Conservation (phyloP, 768 basidiomycete species). For the Phaeotremella skinneri region DNA sequence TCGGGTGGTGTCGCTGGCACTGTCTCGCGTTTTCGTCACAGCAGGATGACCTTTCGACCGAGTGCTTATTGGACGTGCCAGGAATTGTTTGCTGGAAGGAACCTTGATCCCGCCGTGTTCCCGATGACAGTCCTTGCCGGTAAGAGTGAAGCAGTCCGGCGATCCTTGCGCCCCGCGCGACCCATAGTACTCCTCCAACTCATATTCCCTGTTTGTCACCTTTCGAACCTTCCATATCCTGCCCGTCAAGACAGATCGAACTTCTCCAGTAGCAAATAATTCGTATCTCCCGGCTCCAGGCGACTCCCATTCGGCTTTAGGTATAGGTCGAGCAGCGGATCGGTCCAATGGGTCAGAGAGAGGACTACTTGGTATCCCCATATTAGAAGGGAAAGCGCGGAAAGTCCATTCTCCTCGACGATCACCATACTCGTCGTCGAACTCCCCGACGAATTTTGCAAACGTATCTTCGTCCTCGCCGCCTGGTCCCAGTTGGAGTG, state of each 20-base stretch:
- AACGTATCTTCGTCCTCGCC: constrained; percentile 52
- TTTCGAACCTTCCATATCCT: constrained; percentile 36
- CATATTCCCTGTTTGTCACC: constrained; percentile 38
- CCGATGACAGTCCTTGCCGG: constrained; percentile 37
- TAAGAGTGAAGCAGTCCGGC: constrained; percentile 25
- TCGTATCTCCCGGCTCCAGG: constrained; percentile 46
- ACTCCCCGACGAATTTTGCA: constrained; percentile 51
- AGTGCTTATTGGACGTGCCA: background rate
- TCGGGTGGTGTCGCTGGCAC: constrained; percentile 3
- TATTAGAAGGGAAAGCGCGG: constrained; percentile 25
- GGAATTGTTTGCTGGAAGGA: background rate
- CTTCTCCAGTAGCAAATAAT: constrained; percentile 40
- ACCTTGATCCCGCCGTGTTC: constrained; percentile 47
- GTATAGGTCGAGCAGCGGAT: constrained; percentile 4
- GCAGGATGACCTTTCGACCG: background rate
- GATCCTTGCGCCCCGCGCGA: background rate
- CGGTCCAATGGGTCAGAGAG: constrained; percentile 11
- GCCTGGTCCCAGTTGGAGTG: constrained; percentile 36
- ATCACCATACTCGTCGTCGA: constrained; percentile 52
- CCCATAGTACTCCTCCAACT: constrained; percentile 26
- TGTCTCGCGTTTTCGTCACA: background rate
- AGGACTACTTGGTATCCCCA: constrained; percentile 18
- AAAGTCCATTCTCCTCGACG: constrained; percentile 52
- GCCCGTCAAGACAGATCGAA: constrained; percentile 33
- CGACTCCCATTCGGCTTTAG: constrained; percentile 45